Evolutionary conservation across 768 basidiomycete genomes (phyloP), one percentile per base, ranked within the genome.

Genomic region (Lepiota subincarnata): DNA sequence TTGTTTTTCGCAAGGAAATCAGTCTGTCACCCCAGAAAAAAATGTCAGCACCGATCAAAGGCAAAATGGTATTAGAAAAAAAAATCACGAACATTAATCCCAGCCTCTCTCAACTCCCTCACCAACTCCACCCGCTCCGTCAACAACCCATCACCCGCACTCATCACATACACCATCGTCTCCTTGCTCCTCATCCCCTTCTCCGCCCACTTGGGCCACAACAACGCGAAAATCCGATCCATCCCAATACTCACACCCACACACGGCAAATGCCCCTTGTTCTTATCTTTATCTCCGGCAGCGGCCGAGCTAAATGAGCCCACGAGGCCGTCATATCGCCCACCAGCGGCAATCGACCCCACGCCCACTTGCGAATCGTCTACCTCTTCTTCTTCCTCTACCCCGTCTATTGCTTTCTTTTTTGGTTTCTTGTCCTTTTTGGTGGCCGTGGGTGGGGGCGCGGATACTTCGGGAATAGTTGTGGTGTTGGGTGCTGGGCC

Each of bases 331-430:
- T 98, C 97, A 70, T 99, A 99, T 31, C 97, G 80, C 7, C 97
- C 97, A 10, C 97, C 97, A 1, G 91, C 97, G n/a, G 95, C 97
- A 67, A 99, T 96, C 12, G 94, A 97, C n/a, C 97, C 97, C 2
- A 98, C 93, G 16, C 97, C 97, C 36, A 98, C 84, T 60, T 86
- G 81, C 1, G 90, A 88, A 66, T 98, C 96, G 68, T 98, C 96
- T 35, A 93, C 72, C 60, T 95, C 96, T 49, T 92, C 86, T 31
- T 91, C 86, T 14, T 84, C 86, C 13, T 65, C 68, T 24, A 5
- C 24, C 28, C 64, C 75, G 16, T 72, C 71, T 14, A 65, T 51
- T 49, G 75, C 75, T 26, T 73, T 56, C 60, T 82, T 81, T 63
- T 81, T 80, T 14, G 71, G 56, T 48, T 66, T 64, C 44, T 73